phyloP scores from a whole-genome alignment of 2,329 filamentous ascomycete genomes.

The Orbilia javanica region DNA sequence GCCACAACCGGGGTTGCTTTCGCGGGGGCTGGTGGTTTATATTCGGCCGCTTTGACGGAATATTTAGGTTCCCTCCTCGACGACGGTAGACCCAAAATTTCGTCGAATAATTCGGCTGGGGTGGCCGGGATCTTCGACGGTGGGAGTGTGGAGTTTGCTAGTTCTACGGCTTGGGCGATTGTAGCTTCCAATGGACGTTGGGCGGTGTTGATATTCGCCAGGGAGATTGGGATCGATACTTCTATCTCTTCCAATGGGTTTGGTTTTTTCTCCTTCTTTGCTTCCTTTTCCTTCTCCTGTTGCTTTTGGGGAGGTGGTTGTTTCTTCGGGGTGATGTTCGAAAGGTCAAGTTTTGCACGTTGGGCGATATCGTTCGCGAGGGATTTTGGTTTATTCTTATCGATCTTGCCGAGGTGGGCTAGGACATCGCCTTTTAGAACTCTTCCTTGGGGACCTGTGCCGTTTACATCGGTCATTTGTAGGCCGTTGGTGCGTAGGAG shows the following conservation, averaged over 20 bases:
- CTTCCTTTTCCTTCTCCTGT: slow-evolving; percentile 67
- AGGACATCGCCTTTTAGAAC: slow-evolving; percentile 96
- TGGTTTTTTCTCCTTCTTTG: slow-evolving; percentile 65
- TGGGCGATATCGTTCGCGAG: slow-evolving; percentile 79
- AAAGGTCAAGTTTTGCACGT: slow-evolving; percentile 87
- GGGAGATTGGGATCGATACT: slow-evolving; percentile 68
- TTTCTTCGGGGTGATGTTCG: slow-evolving; percentile 87
- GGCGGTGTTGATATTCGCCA: slow-evolving; percentile 68
- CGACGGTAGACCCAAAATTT: slow-evolving; percentile 79
- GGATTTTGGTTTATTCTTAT: slow-evolving; percentile 77
- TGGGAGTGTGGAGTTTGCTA: slow-evolving; percentile 85
- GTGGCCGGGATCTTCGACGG: slow-evolving; percentile 74
- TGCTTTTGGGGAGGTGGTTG: slow-evolving; percentile 55
- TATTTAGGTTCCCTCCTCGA: slow-evolving; percentile 78
- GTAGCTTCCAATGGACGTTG: slow-evolving; percentile 69
- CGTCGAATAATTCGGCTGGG: slow-evolving; percentile 77
- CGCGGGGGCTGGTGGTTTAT: slow-evolving; percentile 64
- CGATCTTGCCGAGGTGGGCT: slow-evolving; percentile 84
- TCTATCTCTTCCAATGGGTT: slow-evolving; percentile 59
- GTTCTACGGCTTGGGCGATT: slow-evolving; percentile 82
- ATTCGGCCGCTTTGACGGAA: slow-evolving; percentile 68
- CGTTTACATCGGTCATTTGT: slow-evolving; percentile 82
- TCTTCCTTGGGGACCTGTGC: slow-evolving; percentile 87
- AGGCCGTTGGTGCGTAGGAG: slow-evolving; percentile 84
- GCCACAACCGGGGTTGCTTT: slow-evolving; percentile 68